Percentiles rank a stretch among this genome's conserved stretches.
Evolutionary conservation across 257 asterid genomes (phyloP).

Genomic region (Lycium ferocissimum): DNA sequence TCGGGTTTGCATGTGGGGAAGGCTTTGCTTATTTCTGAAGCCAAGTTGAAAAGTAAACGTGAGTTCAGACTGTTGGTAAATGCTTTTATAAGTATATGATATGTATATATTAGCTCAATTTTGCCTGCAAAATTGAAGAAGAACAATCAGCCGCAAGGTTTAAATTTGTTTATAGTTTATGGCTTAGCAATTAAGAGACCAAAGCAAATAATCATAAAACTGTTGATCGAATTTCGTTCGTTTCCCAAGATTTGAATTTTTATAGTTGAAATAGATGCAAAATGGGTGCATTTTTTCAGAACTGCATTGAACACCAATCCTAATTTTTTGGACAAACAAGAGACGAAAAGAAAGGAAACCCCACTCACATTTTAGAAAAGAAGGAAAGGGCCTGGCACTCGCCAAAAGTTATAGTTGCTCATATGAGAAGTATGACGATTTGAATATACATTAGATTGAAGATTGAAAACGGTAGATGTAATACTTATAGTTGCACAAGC

Average conservation of each 20-base stretch:
- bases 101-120: too few species aligned
- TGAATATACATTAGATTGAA: not conserved
- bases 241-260: too few species aligned
- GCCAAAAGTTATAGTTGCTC: not conserved
- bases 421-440: not conserved
- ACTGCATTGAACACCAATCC: too few species aligned
- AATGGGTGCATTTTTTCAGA: too few species aligned
- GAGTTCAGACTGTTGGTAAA: too few species aligned
- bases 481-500: conserved; percentile 16
- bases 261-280: too few species aligned
- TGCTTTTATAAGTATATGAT: not conserved
- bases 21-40: not conserved
- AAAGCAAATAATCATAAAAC: too few species aligned
- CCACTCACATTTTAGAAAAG: too few species aligned
- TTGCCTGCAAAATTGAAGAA: not conserved
- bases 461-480: not conserved
- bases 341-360: too few species aligned
- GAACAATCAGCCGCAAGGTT: not conserved
- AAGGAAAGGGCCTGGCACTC: not conserved
- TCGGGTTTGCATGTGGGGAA: not conserved
- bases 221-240: too few species aligned
- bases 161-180: too few species aligned
- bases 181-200: not conserved
- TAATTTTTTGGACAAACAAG: too few species aligned
- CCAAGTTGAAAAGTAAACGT: not conserved